Percentiles rank a stretch among this genome's conserved stretches.
phyloP scores from a whole-genome alignment of 2,329 filamentous ascomycete genomes.

The Trichocomaceae sp. region DNA sequence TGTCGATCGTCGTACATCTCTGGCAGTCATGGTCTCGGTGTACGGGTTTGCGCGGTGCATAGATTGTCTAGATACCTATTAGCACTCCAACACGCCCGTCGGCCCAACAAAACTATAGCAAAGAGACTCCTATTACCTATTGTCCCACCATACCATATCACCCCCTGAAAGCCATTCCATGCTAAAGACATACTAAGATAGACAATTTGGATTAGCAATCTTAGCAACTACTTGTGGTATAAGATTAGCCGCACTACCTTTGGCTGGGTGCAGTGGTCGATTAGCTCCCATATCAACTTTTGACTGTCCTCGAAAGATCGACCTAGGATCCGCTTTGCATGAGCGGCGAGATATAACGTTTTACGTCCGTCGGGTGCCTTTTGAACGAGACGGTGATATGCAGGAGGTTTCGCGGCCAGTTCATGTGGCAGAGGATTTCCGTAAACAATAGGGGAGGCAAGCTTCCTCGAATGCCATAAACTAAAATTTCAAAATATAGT shows the following conservation, averaged over 20 bases:
- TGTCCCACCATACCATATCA: slow-evolving; percentile 28
- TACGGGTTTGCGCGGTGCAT: slow-evolving; percentile 26
- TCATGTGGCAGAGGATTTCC: slow-evolving; percentile 19
- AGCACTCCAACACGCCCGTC: not conserved
- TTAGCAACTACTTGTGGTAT: too few species aligned
- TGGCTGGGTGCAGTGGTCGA: slow-evolving; percentile 21
- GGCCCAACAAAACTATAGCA: not conserved
- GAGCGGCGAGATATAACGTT: slow-evolving; percentile 22
- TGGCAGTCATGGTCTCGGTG: slow-evolving; percentile 19
- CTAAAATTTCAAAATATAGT: not conserved
- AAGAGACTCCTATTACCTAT: slow-evolving; percentile 12
- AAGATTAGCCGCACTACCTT: slow-evolving; percentile 11
- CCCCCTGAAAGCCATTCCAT: slow-evolving; percentile 21
- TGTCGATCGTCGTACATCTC: slow-evolving; percentile 23
- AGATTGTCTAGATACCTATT: slow-evolving; percentile 16
- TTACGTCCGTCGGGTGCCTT: slow-evolving; percentile 20
- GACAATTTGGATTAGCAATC: not conserved
- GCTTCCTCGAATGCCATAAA: slow-evolving; percentile 20
- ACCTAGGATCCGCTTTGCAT: slow-evolving; percentile 21
- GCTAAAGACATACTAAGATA: slow-evolving; percentile 21
- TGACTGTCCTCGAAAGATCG: slow-evolving; percentile 20
- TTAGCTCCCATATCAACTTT: slow-evolving; percentile 23
- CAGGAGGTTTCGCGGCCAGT: slow-evolving; percentile 20
- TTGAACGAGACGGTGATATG: slow-evolving; percentile 21
- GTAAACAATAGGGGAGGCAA: slow-evolving; percentile 17